A percentile compares a stretch with the other conserved stretches of the same genome.
These are phyloP conservation scores for Thuja plicata DNA, from an alignment of 83 land plant genomes.

Conservation along the genomic window DNA sequence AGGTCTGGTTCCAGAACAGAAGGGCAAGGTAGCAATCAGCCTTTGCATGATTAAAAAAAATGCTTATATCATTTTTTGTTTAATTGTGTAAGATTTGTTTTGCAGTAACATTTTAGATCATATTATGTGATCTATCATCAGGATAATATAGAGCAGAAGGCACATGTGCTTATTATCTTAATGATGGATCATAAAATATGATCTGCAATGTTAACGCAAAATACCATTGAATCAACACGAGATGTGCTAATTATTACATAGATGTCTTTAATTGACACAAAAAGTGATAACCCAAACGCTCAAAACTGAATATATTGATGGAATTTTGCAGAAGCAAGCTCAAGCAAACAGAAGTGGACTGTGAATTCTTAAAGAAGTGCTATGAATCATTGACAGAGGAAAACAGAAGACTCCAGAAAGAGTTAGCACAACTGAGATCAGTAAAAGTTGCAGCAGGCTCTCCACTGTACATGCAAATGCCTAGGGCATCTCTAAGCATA, in stretches of 20 bases:
- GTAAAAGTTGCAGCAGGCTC: conserved; percentile 21
- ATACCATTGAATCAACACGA: too few species aligned
- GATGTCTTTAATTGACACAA: too few species aligned
- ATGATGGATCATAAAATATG: too few species aligned
- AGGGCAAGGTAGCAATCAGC: conserved; percentile 18
- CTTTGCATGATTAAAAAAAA: too few species aligned
- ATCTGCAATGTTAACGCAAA: too few species aligned
- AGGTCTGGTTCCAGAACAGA: conserved; percentile 33
- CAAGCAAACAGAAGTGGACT: conserved; percentile 53
- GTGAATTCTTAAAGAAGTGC: conserved; percentile 41
- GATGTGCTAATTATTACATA: too few species aligned
- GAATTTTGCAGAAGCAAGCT: conserved; percentile 32
- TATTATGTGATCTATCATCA: too few species aligned
- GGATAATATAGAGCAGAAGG: too few species aligned
- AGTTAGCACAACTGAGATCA: conserved; percentile 49
- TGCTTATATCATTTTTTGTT: too few species aligned
- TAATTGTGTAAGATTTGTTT: too few species aligned
- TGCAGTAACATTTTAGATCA: too few species aligned
- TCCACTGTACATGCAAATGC: conserved; percentile 13
- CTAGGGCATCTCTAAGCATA: conserved; percentile 22
- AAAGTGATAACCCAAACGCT: background rate
- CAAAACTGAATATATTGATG: background rate
- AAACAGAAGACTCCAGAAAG: conserved; percentile 44
- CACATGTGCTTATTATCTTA: too few species aligned
- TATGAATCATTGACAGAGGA: conserved; percentile 44